Base-by-base conservation (phyloP, 306 rosid species). In the Gynostemma pentaphyllum region DNA sequence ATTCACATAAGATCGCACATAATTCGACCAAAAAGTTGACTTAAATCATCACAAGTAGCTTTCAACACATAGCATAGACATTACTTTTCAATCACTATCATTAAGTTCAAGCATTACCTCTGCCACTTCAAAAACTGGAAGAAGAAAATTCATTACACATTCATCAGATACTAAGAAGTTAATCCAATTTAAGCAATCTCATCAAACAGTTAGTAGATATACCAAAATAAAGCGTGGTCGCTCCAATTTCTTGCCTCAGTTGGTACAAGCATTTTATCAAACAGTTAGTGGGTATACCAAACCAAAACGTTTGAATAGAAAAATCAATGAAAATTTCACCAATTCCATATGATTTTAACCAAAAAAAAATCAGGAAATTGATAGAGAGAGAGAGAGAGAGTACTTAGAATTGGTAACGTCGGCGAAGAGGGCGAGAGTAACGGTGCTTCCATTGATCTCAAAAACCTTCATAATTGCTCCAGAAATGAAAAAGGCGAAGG, bases 321-420 rank as follows among this genome's bases (percentile, higher is more conserved):
- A 39, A 39, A 8, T 44, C 14, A 1, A 45, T 1, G 5, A 64
- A 44, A n/a, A 2, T n/a, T n/a, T n/a, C 5, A 44, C 12, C 11
- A 5, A 16, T 24, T 10, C 40, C 27, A 27, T 12, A 9, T n/a
- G 42, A 26, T 42, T 42, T 16, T n/a, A 8, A 40, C 34, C 32
- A 39, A 39, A 39, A 39, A 34, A 59, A 21, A 36, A n/a, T 39
- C 46, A 61, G 44, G 10, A 59, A 37, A 23, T 27, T 9, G n/a
- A n/a, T n/a, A n/a, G n/a, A n/a, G n/a, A n/a, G 44, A 52, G 71
- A 39, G 60, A 42, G 29, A 61, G 50, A 81, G 74, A 30, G 60
- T 72, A 91, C 98, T 74, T 83, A 7, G 96, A 83, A 81, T 88
- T 85, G 70, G 92, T 74, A 60, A 91, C 96, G 2, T 85, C 82